Percentiles rank a stretch among this genome's conserved stretches.
Conservation (phyloP, 768 basidiomycete species). For the Termitomyces sp. region DNA sequence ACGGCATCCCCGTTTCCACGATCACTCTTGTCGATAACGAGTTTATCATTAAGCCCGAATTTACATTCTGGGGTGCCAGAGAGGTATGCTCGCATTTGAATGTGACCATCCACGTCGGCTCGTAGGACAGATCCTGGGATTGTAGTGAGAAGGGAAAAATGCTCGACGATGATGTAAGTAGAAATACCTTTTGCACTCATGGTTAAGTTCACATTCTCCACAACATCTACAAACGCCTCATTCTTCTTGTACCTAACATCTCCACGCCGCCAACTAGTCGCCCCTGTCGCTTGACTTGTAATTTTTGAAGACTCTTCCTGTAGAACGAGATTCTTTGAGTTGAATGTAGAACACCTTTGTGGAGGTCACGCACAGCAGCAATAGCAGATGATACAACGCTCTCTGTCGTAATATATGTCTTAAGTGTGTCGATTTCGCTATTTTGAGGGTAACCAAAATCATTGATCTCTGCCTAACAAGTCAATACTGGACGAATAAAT, state of each 20-base stretch:
- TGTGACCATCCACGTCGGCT: slow-evolving; percentile 98
- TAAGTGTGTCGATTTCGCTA: slow-evolving; percentile 95
- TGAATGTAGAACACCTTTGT: not conserved
- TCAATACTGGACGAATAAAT: slow-evolving; percentile 1
- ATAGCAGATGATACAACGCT: slow-evolving; percentile 85
- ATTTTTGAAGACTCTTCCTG: slow-evolving; percentile 98
- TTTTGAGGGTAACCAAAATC: slow-evolving; percentile 99
- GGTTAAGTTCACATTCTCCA: slow-evolving; percentile 92
- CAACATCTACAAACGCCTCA: slow-evolving; percentile 99
- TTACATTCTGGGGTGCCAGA: slow-evolving; percentile 98
- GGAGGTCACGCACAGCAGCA: slow-evolving; percentile 58
- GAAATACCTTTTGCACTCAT: slow-evolving; percentile 92
- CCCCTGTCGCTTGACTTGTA: slow-evolving; percentile 94
- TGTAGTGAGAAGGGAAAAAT: not conserved
- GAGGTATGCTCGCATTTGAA: slow-evolving; percentile 96
- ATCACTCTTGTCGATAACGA: slow-evolving; percentile 88
- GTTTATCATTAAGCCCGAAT: slow-evolving; percentile 97
- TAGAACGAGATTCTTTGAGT: slow-evolving; percentile 4
- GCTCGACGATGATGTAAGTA: not conserved
- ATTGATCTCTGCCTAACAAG: slow-evolving; percentile 64
- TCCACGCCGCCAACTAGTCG: slow-evolving; percentile 90
- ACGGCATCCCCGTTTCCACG: slow-evolving; percentile 72
- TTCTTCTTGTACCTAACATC: slow-evolving; percentile 99
- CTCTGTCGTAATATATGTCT: slow-evolving; percentile 97
- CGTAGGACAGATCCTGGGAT: slow-evolving; percentile 74